Evolutionary conservation across 176 grass and related monocot species (phyloP).

Genomic region (Typha latifolia): DNA sequence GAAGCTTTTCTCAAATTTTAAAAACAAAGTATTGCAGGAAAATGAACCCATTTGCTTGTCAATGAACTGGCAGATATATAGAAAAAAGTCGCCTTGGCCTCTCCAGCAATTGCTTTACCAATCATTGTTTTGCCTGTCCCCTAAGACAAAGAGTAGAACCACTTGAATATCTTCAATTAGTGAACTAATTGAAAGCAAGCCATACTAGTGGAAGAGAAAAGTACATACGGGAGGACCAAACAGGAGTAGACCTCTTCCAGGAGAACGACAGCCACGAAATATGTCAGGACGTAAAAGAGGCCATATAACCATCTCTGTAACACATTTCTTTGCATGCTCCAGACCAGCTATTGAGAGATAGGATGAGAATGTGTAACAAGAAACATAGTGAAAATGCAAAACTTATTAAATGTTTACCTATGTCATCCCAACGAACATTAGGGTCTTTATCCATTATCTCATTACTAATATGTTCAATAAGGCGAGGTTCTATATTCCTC

Average conservation of each 20-base stretch:
- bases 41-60: conserved; percentile 92
- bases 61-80: conserved; percentile 97
- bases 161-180: conserved; percentile 4
- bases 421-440: conserved; percentile 89
- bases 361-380: neutral
- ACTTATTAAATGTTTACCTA: conserved; percentile 51
- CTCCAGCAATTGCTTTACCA: conserved; percentile 97
- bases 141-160: conserved; percentile 28
- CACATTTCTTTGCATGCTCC: conserved; percentile 97
- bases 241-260: conserved; percentile 82
- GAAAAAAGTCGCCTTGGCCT: conserved; percentile 99
- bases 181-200: neutral
- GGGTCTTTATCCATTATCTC: conserved; percentile 99
- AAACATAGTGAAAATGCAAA: neutral
- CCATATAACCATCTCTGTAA: conserved; percentile 96
- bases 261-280: conserved; percentile 86
- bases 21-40: neutral
- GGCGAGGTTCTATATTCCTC: conserved; percentile 82
- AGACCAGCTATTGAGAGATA: conserved; percentile 62
- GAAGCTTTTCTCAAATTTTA: neutral
- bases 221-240: conserved; percentile 94
- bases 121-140: conserved; percentile 99
- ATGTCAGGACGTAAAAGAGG: conserved; percentile 91
- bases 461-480: conserved; percentile 95
- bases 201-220: conserved; percentile 5